These are phyloP conservation scores for Apiospora sp. DNA, from an alignment of 2,329 filamentous ascomycete genomes.

Conservation along the genomic window DNA sequence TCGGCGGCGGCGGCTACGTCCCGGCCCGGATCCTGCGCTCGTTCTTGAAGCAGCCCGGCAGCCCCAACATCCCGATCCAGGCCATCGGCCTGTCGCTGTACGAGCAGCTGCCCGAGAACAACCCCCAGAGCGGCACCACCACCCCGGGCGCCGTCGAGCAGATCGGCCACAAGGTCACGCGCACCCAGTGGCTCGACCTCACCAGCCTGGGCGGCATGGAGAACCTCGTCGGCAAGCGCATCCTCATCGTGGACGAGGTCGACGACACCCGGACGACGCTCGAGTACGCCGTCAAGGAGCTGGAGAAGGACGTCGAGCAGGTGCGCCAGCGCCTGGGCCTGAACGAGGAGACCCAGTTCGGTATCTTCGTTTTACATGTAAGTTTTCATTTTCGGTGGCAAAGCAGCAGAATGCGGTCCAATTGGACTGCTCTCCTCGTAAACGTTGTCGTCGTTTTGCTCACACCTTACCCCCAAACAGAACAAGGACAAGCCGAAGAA, in stretches of 20 bases:
- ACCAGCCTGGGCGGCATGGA: conserved; percentile 72
- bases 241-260: conserved; percentile 86
- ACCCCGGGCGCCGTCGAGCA: conserved; percentile 66
- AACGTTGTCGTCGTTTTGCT: conserved; percentile 26
- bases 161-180: conserved; percentile 91
- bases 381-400: not conserved
- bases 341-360: conserved; percentile 80
- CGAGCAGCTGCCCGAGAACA: conserved; percentile 74
- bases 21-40: conserved; percentile 96
- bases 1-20: conserved; percentile 96
- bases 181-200: conserved; percentile 97
- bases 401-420: not conserved
- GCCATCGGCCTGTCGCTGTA: conserved; percentile 98
- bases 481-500: conserved; percentile 99
- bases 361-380: conserved; percentile 94
- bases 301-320: conserved; percentile 87
- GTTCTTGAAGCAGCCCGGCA: conserved; percentile 89
- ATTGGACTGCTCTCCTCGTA: not conserved
- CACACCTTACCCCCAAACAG: conserved; percentile 47
- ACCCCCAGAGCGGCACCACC: conserved; percentile 57
- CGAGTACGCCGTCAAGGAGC: conserved; percentile 80
- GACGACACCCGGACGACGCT: conserved; percentile 83
- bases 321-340: conserved; percentile 78
- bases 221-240: conserved; percentile 82
- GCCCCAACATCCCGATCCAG: conserved; percentile 97